These are phyloP conservation scores for Cryphonectria radicalis DNA, from an alignment of 2,329 filamentous ascomycete genomes.

Conservation along the genomic window DNA sequence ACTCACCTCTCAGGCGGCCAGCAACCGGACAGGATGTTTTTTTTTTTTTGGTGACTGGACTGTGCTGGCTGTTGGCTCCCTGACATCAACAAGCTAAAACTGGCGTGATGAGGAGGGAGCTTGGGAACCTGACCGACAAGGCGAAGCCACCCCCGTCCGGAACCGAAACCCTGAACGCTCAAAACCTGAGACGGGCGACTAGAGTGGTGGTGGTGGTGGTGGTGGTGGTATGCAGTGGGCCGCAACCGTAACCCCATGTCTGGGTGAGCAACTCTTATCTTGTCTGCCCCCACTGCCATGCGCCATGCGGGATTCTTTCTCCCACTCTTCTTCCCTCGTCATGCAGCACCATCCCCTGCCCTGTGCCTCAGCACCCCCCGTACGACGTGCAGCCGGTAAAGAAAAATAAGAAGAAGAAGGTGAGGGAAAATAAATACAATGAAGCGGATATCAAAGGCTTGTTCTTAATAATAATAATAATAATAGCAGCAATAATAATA, in stretches of 20 bases:
- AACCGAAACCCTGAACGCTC: neutral
- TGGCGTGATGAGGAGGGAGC: conserved; percentile 10
- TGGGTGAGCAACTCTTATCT: conserved; percentile 23
- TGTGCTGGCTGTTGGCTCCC: neutral
- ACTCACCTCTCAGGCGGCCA: neutral
- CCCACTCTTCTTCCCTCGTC: neutral
- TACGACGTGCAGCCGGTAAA: conserved; percentile 8
- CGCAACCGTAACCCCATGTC: neutral
- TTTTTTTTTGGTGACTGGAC: neutral
- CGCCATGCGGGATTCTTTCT: conserved; percentile 12
- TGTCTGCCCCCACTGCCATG: conserved; percentile 16
- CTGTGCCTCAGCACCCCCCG: neutral
- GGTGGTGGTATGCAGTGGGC: neutral
- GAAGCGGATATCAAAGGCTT: conserved; percentile 14
- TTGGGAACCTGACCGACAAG: conserved; percentile 2
- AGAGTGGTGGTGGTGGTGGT: neutral
- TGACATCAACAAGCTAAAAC: conserved; percentile 12
- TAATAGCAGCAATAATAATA: too few relatives aligned
- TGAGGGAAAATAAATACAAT: neutral
- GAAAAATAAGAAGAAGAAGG: neutral
- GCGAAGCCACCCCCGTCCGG: neutral
- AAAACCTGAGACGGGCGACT: neutral
- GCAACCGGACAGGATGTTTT: neutral
- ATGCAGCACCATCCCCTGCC: neutral
- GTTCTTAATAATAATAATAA: neutral